These are phyloP conservation scores for Hericium rajendrae DNA, from an alignment of 768 basidiomycete genomes.

Conservation along the genomic window DNA sequence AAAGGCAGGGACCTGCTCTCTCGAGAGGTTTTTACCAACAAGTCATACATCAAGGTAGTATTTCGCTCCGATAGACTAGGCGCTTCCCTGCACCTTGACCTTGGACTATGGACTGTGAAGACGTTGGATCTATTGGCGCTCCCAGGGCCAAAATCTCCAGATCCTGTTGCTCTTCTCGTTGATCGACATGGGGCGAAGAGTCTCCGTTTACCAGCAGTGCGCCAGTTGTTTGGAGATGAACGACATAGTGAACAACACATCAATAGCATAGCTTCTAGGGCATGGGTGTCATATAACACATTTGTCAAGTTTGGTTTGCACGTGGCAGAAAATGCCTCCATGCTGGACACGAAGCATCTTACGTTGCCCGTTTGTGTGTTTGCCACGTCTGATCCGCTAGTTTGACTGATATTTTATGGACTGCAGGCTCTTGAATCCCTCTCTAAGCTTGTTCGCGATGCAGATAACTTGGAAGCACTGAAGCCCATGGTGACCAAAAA, in stretches of 20 bases:
- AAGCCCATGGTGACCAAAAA: conserved; percentile 36
- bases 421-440: neutral
- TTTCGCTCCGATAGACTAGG: conserved; percentile 19
- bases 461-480: neutral
- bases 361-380: neutral
- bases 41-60: neutral
- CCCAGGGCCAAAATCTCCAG: neutral
- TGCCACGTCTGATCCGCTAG: neutral
- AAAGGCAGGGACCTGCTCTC: neutral
- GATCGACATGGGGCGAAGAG: neutral
- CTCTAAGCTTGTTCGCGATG: neutral
- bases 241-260: neutral
- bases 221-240: neutral
- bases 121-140: neutral
- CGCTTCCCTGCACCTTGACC: conserved; percentile 30
- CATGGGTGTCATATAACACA: neutral
- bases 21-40: conserved; percentile 12
- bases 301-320: neutral
- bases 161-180: neutral
- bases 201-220: neutral
- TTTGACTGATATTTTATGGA: neutral
- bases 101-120: conserved; percentile 22
- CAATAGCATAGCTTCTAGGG: neutral
- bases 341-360: neutral
- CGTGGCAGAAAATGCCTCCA: neutral